phyloP scores from a whole-genome alignment of 2,329 filamentous ascomycete species.

The Monilinia vaccinii-corymbosi region DNA sequence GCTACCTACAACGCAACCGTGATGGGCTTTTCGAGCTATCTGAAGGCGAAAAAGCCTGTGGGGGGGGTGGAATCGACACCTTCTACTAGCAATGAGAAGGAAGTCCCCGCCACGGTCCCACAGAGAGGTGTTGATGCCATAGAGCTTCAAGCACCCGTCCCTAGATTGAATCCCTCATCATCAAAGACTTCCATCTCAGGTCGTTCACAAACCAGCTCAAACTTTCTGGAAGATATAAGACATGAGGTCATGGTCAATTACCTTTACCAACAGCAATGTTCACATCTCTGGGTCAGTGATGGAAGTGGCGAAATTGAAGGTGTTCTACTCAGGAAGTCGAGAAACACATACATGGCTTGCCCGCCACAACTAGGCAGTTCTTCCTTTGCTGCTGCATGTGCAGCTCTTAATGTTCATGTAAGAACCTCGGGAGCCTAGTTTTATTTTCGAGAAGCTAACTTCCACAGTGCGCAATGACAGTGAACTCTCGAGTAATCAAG shows the following conservation, averaged over 20 bases:
- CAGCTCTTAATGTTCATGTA: slow-evolving; percentile 64
- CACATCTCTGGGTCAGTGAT: slow-evolving; percentile 64
- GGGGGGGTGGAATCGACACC: slow-evolving; percentile 12
- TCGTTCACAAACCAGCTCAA: slow-evolving; percentile 38
- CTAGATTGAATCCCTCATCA: slow-evolving; percentile 41
- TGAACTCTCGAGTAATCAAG: slow-evolving; percentile 72
- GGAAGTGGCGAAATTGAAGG: slow-evolving; percentile 61
- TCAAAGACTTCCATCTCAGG: slow-evolving; percentile 45
- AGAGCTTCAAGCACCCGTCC: slow-evolving; percentile 41
- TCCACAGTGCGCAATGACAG: slow-evolving; percentile 63
- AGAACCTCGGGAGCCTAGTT: slow-evolving; percentile 18
- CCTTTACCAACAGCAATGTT: slow-evolving; percentile 71
- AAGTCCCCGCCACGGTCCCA: slow-evolving; percentile 13
- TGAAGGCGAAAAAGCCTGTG: slow-evolving; percentile 44
- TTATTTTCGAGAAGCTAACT: slow-evolving; percentile 14
- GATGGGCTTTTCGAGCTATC: slow-evolving; percentile 56
- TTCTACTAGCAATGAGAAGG: slow-evolving; percentile 39
- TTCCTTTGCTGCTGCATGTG: slow-evolving; percentile 53
- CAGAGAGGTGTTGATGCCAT: slow-evolving; percentile 33
- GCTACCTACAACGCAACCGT: slow-evolving; percentile 19
- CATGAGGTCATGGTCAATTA: slow-evolving; percentile 80
- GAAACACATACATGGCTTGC: slow-evolving; percentile 63
- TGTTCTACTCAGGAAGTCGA: slow-evolving; percentile 59
- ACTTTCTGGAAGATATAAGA: slow-evolving; percentile 62
- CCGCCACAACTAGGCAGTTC: slow-evolving; percentile 56